Conservation (phyloP, 2,329 filamentous ascomycete genomes). For the Microsporum audouinii region DNA sequence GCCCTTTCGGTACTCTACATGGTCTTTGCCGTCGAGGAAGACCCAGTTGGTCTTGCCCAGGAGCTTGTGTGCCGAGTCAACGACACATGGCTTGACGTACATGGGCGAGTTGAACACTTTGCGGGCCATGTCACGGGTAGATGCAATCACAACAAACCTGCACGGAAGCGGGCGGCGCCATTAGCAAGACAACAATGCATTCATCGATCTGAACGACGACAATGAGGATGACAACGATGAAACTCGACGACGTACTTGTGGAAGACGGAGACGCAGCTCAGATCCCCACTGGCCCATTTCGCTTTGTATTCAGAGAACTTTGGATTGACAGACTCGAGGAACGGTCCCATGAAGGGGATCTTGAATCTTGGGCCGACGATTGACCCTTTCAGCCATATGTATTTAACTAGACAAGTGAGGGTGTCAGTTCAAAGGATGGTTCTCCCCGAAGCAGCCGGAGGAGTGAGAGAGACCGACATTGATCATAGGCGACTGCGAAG, state of each 20-base stretch:
- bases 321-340: conserved; percentile 81
- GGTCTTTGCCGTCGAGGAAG: conserved; percentile 86
- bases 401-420: conserved; percentile 48
- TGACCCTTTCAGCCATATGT: conserved; percentile 61
- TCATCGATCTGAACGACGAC: not conserved
- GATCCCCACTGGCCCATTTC: conserved; percentile 81
- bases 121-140: conserved; percentile 84
- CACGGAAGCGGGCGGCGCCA: not conserved
- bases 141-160: conserved; percentile 94
- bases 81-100: conserved; percentile 92
- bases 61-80: conserved; percentile 87
- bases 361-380: conserved; percentile 67
- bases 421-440: not conserved
- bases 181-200: not conserved
- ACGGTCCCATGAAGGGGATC: conserved; percentile 84
- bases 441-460: no score
- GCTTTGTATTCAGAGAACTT: conserved; percentile 82
- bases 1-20: conserved; percentile 95
- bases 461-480: conserved; percentile 44
- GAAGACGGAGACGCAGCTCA: conserved; percentile 97
- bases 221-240: not conserved
- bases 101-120: conserved; percentile 92
- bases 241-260: conserved; percentile 62
- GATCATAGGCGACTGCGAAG: conserved; percentile 70
- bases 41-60: conserved; percentile 91